Base-by-base conservation (phyloP, 2,329 filamentous ascomycete genomes). In the Colletotrichum sp. region DNA sequence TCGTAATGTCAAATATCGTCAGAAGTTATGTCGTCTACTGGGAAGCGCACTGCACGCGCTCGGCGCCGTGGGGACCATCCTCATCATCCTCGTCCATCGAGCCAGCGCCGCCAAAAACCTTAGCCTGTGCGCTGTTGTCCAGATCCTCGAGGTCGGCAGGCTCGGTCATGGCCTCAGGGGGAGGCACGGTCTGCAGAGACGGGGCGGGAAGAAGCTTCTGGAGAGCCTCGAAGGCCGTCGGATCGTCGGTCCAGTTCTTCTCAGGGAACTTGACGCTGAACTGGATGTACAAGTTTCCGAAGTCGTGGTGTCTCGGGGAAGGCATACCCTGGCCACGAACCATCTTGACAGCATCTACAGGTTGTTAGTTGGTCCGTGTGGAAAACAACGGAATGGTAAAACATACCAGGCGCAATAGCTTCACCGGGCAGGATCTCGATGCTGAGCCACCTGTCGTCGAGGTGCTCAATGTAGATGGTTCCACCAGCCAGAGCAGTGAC, bases 291-390 rank as follows among this genome's bases (percentile, higher is more conserved):
- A 99, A 90, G 88, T 99, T 98, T 82, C 97, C 97, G 83, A 91
- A 93, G 86, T 98, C 95, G 89, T 99, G 97, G 86, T 98, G 97
- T 81, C 97, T 93, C 86, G 92, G 94, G 6, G 97, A 98, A 57
- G 97, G 97, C 97, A 99, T 99, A 85, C 97, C 97, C 87, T 99
- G 97, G 79, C 96, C 96, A 79, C 95, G 95, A 82, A 99, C 93
- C 86, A 98, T 94, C 89, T 98, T 98, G 84, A 98, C 91, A 79
- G 95, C 90, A 80, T 95, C 97, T 98, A 80, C 4, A 28, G 28
- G 3, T 52, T 28, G 63, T 78, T 44, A 71, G 52, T 64, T n/a
- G 11, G 5, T n/a, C 34, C 19, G 16, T 8, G 12, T 13, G 16
- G 12, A 19, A 25, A 63, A 7, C 66, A 22, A n/a, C 5, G 69